Percentiles rank a stretch among this genome's conserved stretches.
Evolutionary conservation across 306 rosid species (phyloP).

Genomic region (Vigna unguiculata): DNA sequence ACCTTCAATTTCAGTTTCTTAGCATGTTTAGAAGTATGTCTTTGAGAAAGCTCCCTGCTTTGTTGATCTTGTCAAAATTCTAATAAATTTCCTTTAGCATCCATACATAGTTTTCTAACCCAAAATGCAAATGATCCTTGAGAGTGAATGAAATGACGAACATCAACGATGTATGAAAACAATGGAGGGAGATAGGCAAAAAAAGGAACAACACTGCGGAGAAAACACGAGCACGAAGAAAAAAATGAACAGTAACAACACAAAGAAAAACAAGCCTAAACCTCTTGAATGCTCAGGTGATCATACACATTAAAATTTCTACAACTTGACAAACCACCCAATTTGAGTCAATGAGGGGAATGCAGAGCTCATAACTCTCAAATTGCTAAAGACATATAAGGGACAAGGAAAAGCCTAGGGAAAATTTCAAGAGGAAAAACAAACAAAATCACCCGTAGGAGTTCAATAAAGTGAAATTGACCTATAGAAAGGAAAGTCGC

Average conservation of each 20-base stretch:
- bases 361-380: conserved; percentile 38
- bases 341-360: conserved; percentile 16
- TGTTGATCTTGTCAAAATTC: conserved; percentile 81
- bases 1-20: conserved; percentile 88
- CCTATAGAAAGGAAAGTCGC: too few species aligned
- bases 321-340: conserved; percentile 49
- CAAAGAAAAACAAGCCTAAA: too few species aligned
- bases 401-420: conserved; percentile 1
- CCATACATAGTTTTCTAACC: too few species aligned
- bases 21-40: conserved; percentile 83
- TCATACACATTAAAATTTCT: conserved; percentile 38
- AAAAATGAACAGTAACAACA: too few species aligned
- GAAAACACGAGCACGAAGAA: too few species aligned
- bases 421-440: conserved; percentile 33
- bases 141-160: too few species aligned
- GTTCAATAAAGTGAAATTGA: too few species aligned
- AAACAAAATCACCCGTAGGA: conserved; percentile 46
- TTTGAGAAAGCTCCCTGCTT: conserved; percentile 97
- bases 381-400: conserved; percentile 19
- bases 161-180: too few species aligned
- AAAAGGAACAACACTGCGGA: too few species aligned
- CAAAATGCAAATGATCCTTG: too few species aligned
- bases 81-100: too few species aligned
- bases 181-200: too few species aligned
- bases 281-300: conserved; percentile 39